These are phyloP conservation scores for Zygosaccharomyces gambellarensis DNA, from an alignment of 805 yeast species.

Conservation along the genomic window DNA sequence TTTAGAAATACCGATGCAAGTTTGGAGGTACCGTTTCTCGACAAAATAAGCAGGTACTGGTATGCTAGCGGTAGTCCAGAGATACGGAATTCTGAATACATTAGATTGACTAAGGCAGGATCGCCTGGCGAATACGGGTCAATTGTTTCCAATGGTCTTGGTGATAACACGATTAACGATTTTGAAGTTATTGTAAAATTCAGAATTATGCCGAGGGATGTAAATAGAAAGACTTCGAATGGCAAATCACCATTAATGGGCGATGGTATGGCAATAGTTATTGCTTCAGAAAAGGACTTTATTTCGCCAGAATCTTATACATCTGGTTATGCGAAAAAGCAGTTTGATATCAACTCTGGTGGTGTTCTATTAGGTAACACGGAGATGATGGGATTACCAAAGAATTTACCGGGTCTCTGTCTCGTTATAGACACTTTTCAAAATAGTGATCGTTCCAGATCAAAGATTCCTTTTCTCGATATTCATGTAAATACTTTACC, in stretches of 20 bases:
- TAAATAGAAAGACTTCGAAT: background rate
- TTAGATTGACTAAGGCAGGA: constrained; percentile 22
- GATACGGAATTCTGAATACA: constrained; percentile 26
- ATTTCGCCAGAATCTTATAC: constrained; percentile 22
- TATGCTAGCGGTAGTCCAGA: constrained; percentile 28
- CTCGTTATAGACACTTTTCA: constrained; percentile 26
- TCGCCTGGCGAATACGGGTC: constrained; percentile 20
- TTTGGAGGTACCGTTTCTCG: constrained; percentile 26
- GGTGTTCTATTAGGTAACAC: constrained; percentile 24
- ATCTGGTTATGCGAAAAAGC: constrained; percentile 25
- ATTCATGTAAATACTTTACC: constrained; percentile 27
- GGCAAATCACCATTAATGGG: constrained; percentile 11
- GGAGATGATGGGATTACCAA: constrained; percentile 32
- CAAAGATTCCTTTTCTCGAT: constrained; percentile 22
- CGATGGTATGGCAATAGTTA: constrained; percentile 29
- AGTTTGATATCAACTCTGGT: constrained; percentile 28
- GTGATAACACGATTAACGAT: constrained; percentile 33
- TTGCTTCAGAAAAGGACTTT: constrained; percentile 30
- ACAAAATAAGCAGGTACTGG: constrained; percentile 30
- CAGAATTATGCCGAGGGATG: constrained; percentile 10
- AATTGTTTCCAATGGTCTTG: constrained; percentile 31
- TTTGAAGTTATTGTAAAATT: constrained; percentile 27
- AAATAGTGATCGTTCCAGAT: constrained; percentile 11
- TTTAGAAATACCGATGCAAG: constrained; percentile 27
- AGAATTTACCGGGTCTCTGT: constrained; percentile 30